Evolutionary conservation across 345 rosid species (phyloP).

Genomic region (Syzygium aromaticum): DNA sequence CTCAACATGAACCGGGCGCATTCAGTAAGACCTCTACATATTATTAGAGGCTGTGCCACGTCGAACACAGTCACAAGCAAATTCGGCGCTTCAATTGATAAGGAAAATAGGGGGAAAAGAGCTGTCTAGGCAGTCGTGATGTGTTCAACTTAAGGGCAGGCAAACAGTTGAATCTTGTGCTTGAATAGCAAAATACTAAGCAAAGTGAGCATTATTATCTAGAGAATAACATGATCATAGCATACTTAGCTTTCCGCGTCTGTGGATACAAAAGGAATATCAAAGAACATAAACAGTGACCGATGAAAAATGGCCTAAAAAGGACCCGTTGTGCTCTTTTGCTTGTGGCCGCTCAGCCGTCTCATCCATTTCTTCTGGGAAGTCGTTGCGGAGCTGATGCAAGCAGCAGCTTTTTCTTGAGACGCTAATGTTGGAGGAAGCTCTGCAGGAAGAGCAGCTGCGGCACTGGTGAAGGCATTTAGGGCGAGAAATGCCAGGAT

Average conservation of each 20-base stretch:
- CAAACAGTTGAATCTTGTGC: background rate
- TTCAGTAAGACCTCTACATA: background rate
- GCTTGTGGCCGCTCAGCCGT: constrained; percentile 32
- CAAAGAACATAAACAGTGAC: background rate
- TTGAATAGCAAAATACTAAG: background rate
- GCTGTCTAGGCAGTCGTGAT: background rate
- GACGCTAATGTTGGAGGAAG: constrained; percentile 35
- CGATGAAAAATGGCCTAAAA: constrained; percentile 6
- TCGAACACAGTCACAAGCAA: background rate
- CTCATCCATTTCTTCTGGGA: constrained; percentile 62
- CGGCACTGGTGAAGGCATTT: constrained; percentile 72
- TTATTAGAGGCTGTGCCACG: background rate
- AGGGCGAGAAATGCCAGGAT: constrained; percentile 80
- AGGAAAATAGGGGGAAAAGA: background rate
- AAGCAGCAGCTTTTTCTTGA: constrained; percentile 10
- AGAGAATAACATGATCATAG: background rate
- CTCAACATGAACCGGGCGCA: background rate
- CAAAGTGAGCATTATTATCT: background rate
- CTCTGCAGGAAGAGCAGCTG: constrained; percentile 81
- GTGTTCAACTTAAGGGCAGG: background rate
- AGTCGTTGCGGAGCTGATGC: constrained; percentile 18
- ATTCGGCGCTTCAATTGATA: background rate
- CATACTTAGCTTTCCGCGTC: background rate
- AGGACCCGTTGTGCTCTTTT: constrained; percentile 12
- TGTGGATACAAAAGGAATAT: background rate